phyloP scores from a whole-genome alignment of 2,329 filamentous ascomycete genomes.

The Thielaviopsis euricoi region DNA sequence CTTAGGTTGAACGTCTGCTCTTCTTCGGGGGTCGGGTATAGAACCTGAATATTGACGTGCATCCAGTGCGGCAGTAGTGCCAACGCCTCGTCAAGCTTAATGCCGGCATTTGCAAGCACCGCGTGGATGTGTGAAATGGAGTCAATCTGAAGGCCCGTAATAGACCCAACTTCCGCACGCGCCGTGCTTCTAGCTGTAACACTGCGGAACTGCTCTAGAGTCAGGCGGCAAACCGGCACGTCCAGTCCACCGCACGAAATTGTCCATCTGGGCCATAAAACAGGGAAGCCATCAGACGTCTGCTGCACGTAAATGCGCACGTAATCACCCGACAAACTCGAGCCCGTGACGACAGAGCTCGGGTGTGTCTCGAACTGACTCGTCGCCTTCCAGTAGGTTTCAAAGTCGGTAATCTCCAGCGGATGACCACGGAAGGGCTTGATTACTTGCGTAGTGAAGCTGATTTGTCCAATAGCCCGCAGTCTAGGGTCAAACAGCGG shows the following conservation, averaged over 20 bases:
- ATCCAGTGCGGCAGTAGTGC: constrained; percentile 58
- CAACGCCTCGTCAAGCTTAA: constrained; percentile 66
- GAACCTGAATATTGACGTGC: constrained; percentile 79
- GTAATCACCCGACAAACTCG: constrained; percentile 90
- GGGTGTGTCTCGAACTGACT: constrained; percentile 67
- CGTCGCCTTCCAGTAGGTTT: constrained; percentile 98
- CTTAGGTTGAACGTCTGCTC: constrained; percentile 54
- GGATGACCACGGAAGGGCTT: constrained; percentile 88
- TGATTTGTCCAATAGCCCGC: constrained; percentile 81
- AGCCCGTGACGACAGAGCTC: constrained; percentile 80
- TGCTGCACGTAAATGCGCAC: constrained; percentile 82
- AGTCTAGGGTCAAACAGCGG: constrained; percentile 86
- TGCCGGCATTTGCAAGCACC: constrained; percentile 56
- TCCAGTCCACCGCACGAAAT: constrained; percentile 61
- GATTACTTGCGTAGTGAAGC: constrained; percentile 88
- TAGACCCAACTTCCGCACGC: constrained; percentile 25
- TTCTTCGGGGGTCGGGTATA: constrained; percentile 66
- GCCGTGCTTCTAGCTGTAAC: constrained; percentile 29
- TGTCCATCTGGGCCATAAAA: constrained; percentile 76
- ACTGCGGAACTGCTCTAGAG: constrained; percentile 51
- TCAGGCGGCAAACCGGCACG: constrained; percentile 66
- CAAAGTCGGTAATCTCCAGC: constrained; percentile 92
- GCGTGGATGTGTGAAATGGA: constrained; percentile 52
- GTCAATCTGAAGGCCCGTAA: constrained; percentile 30
- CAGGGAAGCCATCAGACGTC: constrained; percentile 71